phyloP scores from a whole-genome alignment of 1,284 basidiomycete genomes.

The Apiotrichum brassicae region DNA sequence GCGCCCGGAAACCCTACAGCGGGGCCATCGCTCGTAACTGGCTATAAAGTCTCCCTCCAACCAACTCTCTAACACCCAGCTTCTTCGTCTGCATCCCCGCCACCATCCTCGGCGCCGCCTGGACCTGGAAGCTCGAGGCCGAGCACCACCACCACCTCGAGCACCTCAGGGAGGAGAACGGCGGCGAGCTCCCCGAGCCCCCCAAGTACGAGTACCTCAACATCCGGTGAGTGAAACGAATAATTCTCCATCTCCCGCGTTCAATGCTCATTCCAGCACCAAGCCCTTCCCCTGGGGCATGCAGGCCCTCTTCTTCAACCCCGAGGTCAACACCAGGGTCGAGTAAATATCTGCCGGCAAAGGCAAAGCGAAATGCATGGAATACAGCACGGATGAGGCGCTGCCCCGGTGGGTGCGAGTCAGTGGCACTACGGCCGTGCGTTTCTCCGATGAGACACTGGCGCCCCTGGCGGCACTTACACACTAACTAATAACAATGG shows the following conservation, averaged over 20 bases:
- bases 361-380: slow-evolving; percentile 14
- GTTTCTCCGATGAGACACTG: too few species aligned
- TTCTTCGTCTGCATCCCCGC: slow-evolving; percentile 44
- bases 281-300: slow-evolving; percentile 43
- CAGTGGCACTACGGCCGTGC: too few species aligned
- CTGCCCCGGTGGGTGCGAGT: too few species aligned
- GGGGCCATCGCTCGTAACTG: not conserved
- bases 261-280: slow-evolving; percentile 5
- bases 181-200: slow-evolving; percentile 33
- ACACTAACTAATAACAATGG: too few species aligned
- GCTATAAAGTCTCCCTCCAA: not conserved
- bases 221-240: slow-evolving; percentile 28
- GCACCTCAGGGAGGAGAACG: slow-evolving; percentile 32
- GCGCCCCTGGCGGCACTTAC: too few species aligned
- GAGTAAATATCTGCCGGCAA: slow-evolving; percentile 1
- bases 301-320: slow-evolving; percentile 45
- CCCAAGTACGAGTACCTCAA: slow-evolving; percentile 45
- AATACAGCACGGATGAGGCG: slow-evolving; percentile 1
- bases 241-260: not conserved
- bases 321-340: slow-evolving; percentile 15
- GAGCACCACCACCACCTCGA: slow-evolving; percentile 39
- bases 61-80: slow-evolving; percentile 9
- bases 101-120: slow-evolving; percentile 28
- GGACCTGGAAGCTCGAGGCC: slow-evolving; percentile 41
- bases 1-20: not conserved